Evolutionary conservation across 2,329 filamentous ascomycete genomes (phyloP), one percentile per base, ranked within the genome.

Genomic region (Exophiala mesophila): DNA sequence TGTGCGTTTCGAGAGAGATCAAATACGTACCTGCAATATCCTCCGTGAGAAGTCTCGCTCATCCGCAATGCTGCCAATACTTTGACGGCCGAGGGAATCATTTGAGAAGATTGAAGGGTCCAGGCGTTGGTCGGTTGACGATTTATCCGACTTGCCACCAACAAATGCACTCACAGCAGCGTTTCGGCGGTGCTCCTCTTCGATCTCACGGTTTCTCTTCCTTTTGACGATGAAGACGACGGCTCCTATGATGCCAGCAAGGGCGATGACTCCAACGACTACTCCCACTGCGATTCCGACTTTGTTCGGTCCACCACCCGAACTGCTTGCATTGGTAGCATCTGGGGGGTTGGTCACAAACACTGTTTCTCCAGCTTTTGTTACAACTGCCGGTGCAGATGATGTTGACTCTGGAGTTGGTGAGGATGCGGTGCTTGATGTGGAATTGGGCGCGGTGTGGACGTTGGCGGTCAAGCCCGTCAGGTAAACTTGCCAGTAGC

Each of bases 21-120:
- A n/a, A n/a, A n/a, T n/a, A n/a, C 78, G 54, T 76, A 94, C 90
- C 80, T 94, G 86, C 61, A 97, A 77, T 66, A 97, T 96, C 69
- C 86, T 85, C 69, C 90, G 81, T 50, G 90, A 96, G 70, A 95
- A 97, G 65, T 97, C 90, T 67, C 94, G 82, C 67, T 96, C 94
- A 64, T 97, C 90, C 39, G 89, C 90, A 64, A 97, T 96, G 66
- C 89, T 96, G 55, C 90, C 90, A 59, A 92, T 87, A 67, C 90
- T 96, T 70, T 90, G 77, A 65, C 89, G 80, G 12, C 23, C 23
- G 12, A 26, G 23, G 12, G 23, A 7, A 60, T 88, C 77, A 56
- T 88, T 79, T 45, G 83, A 82, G 76, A 94, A 82, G 52, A 88
- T 78, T 43, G 74, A 82, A 5, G 88, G 88, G 54, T 97, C 90